Evolutionary conservation across 805 yeast species (phyloP), one percentile per base, ranked within the genome.

Genomic region (Spathaspora arborariae): DNA sequence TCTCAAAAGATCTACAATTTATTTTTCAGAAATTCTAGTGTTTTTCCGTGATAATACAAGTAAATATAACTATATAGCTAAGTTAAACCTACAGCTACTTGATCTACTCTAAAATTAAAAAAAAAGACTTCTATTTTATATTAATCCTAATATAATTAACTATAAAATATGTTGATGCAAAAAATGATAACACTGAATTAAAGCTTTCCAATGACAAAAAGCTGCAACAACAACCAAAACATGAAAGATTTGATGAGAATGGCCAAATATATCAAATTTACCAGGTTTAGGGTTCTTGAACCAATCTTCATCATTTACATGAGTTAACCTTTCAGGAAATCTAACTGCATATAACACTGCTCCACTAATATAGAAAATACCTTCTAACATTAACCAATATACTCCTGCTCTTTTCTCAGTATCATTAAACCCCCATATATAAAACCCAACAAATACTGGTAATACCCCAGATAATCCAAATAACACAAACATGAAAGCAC

Each of bases 241-340:
- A 61, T 88, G 96, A 59, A 89, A 88, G 8, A 89, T 75, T 59
- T 89, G 96, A 61, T 89, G 97, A 5, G 95, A 85, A 53, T 86
- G 85, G 1, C 96, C 96, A 64, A 79, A 74, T 9, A 79, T 56
- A 54, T 88, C 96, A 59, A 76, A 86, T 18, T 35, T 53, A 2
- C 72, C 73, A 1, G 56, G 47, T 9, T 47, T 15, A 2, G 57
- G 53, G 24, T 49, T 44, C 5, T 33, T 42, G 6, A 53, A 41
- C 36, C 56, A 47, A 9, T 44, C 40, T 30, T 53, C 53, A 24
- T 57, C 55, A 8, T 63, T 65, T 2, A 50, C 41, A 48, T 67
- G 66, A 1, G 64, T 56, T 37, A 72, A 68, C 42, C 85, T 71
- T 59, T 90, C 97, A 0, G 97, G 97, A 27, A 86, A 62, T 49